Evolutionary conservation across 148 eudicot species (phyloP).

Genomic region (Linanthus parryae): DNA sequence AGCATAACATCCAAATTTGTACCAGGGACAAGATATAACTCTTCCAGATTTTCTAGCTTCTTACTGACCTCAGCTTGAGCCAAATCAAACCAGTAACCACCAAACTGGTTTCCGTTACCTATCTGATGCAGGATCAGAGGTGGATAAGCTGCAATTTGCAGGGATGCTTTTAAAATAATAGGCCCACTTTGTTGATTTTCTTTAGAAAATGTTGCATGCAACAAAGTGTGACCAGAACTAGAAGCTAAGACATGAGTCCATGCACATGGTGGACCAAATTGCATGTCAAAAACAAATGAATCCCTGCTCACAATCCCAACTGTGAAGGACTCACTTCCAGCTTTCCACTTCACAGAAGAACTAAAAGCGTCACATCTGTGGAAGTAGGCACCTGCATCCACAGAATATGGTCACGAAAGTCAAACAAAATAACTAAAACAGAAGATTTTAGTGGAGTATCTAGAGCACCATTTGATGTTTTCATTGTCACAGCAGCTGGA

Average conservation of each 20-base stretch:
- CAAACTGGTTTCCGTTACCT: slow-evolving; percentile 84
- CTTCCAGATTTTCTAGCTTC: slow-evolving; percentile 38
- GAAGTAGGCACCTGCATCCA: slow-evolving; percentile 53
- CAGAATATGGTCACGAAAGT: not conserved
- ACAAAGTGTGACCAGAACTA: slow-evolving; percentile 44
- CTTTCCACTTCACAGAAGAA: slow-evolving; percentile 53
- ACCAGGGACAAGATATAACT: slow-evolving; percentile 60
- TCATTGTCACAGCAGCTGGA: slow-evolving; percentile 73
- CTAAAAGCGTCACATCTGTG: slow-evolving; percentile 76
- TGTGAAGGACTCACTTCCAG: slow-evolving; percentile 53
- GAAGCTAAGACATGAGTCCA: slow-evolving; percentile 51
- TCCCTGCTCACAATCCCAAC: slow-evolving; percentile 45
- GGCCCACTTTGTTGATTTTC: slow-evolving; percentile 35
- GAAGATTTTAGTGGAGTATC: slow-evolving; percentile 5
- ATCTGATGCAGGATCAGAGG: slow-evolving; percentile 61
- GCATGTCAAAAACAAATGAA: slow-evolving; percentile 27
- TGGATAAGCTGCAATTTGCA: slow-evolving; percentile 51
- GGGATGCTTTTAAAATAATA: slow-evolving; percentile 52
- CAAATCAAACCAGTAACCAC: slow-evolving; percentile 80
- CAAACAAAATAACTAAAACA: slow-evolving; percentile 1
- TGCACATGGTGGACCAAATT: slow-evolving; percentile 56
- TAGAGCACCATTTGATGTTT: slow-evolving; percentile 51
- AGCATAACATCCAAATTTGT: slow-evolving; percentile 62
- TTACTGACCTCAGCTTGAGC: slow-evolving; percentile 28
- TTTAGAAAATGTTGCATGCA: slow-evolving; percentile 54